Conservation (phyloP, 1,284 basidiomycete species). For the Pisolithus thermaeus region DNA sequence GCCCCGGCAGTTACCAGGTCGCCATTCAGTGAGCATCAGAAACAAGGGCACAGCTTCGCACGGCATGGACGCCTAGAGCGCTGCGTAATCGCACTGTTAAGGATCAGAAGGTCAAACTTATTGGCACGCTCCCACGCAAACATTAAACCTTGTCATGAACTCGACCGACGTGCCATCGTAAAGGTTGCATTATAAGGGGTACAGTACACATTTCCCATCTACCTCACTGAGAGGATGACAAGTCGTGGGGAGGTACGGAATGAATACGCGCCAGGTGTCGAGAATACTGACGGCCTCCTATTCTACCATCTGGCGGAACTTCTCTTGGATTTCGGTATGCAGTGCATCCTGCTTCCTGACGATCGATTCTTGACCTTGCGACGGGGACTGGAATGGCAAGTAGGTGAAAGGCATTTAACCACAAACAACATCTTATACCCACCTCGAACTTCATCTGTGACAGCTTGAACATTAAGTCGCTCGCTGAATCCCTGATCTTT, state of each 20-base stretch:
- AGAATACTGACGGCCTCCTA: constrained; percentile 29
- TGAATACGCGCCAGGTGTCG: not conserved
- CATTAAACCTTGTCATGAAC: not conserved
- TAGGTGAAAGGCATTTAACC: constrained; percentile 14
- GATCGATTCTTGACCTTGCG: constrained; percentile 79
- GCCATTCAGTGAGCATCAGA: no score
- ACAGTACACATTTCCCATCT: constrained; percentile 13
- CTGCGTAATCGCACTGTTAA: no score
- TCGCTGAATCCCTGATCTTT: constrained; percentile 84
- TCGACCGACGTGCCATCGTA: not conserved
- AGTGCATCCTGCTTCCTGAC: constrained; percentile 76
- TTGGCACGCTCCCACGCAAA: not conserved
- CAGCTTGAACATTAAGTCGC: constrained; percentile 91
- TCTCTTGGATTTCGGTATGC: constrained; percentile 82
- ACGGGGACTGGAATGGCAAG: constrained; percentile 55
- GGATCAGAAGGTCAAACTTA: no score
- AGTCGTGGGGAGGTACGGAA: not conserved
- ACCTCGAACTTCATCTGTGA: constrained; percentile 99
- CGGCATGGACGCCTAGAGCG: no score
- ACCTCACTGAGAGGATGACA: not conserved
- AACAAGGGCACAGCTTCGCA: no score
- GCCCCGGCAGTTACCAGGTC: no score
- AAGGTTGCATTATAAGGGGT: constrained; percentile 17
- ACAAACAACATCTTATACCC: constrained; percentile 15
- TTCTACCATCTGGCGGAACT: constrained; percentile 82